Conservation (phyloP, 805 yeast genomes). For the Maudiozyma turicensis region DNA sequence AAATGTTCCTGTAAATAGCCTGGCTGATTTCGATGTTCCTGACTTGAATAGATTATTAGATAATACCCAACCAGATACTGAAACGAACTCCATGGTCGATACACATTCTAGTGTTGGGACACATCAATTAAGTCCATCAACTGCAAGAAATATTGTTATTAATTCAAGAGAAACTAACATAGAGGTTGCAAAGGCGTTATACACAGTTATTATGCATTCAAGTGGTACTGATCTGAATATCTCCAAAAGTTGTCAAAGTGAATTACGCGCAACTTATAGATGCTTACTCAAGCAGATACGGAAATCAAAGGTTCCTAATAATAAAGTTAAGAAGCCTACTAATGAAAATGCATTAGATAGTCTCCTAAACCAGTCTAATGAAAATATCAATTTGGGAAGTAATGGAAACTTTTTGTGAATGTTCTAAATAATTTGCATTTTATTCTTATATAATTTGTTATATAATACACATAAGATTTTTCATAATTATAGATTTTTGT, state of each 20-base stretch:
- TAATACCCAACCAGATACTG: not conserved
- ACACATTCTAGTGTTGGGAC: not conserved
- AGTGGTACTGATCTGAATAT: constrained; percentile 23
- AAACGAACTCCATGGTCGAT: not conserved
- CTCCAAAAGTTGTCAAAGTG: constrained; percentile 21
- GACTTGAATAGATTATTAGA: constrained; percentile 10
- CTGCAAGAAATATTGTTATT: not conserved
- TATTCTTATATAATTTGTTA: too few species aligned
- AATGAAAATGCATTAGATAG: constrained; percentile 11
- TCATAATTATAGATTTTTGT: too few species aligned
- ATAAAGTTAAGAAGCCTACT: constrained; percentile 6
- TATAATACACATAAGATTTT: too few species aligned
- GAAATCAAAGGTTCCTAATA: constrained; percentile 11
- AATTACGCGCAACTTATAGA: constrained; percentile 19
- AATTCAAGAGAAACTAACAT: constrained; percentile 17
- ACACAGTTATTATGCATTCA: constrained; percentile 22
- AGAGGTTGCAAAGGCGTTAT: constrained; percentile 26
- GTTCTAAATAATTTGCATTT: not conserved
- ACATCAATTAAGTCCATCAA: not conserved
- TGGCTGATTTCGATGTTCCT: constrained; percentile 10
- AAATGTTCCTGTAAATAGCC: not conserved
- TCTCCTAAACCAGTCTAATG: constrained; percentile 2
- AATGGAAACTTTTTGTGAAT: not conserved
- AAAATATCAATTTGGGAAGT: not conserved
- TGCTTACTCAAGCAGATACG: constrained; percentile 18